Evolutionary conservation across 1,139 yeast species (phyloP), one percentile per base, ranked within the genome.

Genomic region (Zygosaccharomyces pseudobailii): DNA sequence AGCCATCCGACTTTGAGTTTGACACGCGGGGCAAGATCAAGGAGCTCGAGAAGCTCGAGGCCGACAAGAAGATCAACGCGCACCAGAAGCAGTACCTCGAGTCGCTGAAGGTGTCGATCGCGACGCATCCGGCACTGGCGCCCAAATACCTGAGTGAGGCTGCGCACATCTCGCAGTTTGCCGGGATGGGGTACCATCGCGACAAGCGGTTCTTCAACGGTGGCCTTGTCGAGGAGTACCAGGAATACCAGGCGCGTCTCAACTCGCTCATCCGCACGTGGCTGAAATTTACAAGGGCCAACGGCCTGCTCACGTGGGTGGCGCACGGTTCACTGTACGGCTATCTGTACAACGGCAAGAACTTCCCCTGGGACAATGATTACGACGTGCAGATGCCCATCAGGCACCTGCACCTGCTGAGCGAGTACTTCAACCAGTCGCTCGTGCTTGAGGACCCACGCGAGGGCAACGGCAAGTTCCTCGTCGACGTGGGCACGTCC

Each of bases 201-300:
- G 94, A 86, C 65, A 80, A 81, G 78, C 70, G 90, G 46, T 85
- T 86, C 57, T 85, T 81, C 68, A 74, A 74, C 55, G 84, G 85
- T n/a, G 69, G 76, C 9, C 65, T 73, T 25, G 52, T 56, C 20
- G 62, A 72, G 17, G 58, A 58, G 33, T 47, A 51, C 6, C 36
- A 49, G 13, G 76, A 74, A 56, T 69, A 76, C 41, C 73, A 72
- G 51, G 67, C 75, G 49, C 67, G 74, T 25, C 62, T 80, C 54
- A 82, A 78, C 48, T 79, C 77, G 45, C 61, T 80, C 67, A 69
- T 76, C 32, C 65, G 84, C 40, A 75, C 78, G 1, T 83, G 86
- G 81, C 74, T 78, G 54, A 72, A 72, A 53, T 81, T 84, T 58
- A 70, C 82, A 5, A 75, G 73, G 43, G 70, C 77, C 19, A 74